phyloP scores from a whole-genome alignment of 495 filamentous ascomycete genomes.

The Chaetomium tenue region DNA sequence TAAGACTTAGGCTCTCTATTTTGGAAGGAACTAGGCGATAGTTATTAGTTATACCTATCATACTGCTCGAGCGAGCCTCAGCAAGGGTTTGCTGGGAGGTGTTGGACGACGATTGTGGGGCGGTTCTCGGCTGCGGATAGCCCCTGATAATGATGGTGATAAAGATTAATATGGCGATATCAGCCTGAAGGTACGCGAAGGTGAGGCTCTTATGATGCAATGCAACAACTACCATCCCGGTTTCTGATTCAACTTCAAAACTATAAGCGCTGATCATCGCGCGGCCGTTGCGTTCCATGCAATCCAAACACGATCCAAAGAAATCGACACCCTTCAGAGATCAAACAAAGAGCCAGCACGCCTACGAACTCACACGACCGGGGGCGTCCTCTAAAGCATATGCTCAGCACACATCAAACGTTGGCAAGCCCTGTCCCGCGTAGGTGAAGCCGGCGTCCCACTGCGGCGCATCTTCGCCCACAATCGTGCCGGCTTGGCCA shows the following conservation, averaged over 20 bases:
- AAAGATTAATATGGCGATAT: background rate
- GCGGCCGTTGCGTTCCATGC: background rate
- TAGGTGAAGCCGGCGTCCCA: constrained; percentile 45
- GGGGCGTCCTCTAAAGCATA: background rate
- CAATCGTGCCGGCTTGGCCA: constrained; percentile 42
- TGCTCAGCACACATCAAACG: constrained; percentile 41
- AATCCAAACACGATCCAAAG: background rate
- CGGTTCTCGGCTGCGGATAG: background rate
- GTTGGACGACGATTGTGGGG: background rate
- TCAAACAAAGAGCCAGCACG: background rate
- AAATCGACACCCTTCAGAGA: background rate
- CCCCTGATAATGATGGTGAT: background rate
- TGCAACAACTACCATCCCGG: background rate
- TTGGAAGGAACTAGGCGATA: no score
- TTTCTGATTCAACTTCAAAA: background rate
- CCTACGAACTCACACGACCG: background rate
- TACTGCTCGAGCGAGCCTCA: no score
- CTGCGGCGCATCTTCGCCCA: constrained; percentile 39
- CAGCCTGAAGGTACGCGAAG: background rate
- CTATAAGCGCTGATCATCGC: background rate
- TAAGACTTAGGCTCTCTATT: no score
- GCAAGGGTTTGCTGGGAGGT: no score
- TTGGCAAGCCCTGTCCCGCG: constrained; percentile 34
- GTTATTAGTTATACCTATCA: no score
- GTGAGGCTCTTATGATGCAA: background rate